Conservation (phyloP, 2,329 filamentous ascomycete genomes). For the Apiospora hydei region DNA sequence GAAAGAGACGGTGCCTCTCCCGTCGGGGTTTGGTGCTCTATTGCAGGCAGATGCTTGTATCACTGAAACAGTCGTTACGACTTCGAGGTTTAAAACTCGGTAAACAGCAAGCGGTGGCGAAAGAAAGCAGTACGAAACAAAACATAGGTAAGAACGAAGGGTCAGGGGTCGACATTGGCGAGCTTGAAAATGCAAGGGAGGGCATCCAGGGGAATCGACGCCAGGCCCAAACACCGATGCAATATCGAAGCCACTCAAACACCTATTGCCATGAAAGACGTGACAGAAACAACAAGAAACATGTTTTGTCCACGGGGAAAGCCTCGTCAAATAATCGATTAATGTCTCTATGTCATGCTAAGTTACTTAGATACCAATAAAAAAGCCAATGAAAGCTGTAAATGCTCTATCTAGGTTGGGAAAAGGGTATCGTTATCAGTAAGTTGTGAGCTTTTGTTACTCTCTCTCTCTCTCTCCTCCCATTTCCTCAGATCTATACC, state of each 20-base stretch:
- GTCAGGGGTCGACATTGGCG: not conserved
- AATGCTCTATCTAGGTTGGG: not conserved
- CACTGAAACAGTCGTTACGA: not conserved
- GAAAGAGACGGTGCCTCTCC: not conserved
- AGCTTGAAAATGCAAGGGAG: not conserved
- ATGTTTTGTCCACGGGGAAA: not conserved
- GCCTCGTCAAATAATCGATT: not conserved
- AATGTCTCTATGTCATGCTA: not conserved
- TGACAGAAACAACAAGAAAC: not conserved
- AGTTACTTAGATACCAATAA: not conserved
- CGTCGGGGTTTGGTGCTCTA: not conserved
- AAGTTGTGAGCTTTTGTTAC: not conserved
- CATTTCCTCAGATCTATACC: not conserved
- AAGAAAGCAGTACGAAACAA: not conserved
- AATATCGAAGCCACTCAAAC: not conserved
- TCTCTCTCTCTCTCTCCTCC: not conserved
- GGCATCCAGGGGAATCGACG: not conserved
- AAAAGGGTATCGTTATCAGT: conserved; percentile 9
- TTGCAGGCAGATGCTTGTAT: not conserved
- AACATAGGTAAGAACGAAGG: not conserved
- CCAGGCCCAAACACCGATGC: not conserved
- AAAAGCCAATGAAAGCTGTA: not conserved
- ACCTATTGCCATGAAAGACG: not conserved
- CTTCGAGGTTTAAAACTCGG: not conserved
- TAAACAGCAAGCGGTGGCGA: not conserved